Base-by-base conservation (phyloP, 805 yeast species). In the Myxozyma kluyveri region DNA sequence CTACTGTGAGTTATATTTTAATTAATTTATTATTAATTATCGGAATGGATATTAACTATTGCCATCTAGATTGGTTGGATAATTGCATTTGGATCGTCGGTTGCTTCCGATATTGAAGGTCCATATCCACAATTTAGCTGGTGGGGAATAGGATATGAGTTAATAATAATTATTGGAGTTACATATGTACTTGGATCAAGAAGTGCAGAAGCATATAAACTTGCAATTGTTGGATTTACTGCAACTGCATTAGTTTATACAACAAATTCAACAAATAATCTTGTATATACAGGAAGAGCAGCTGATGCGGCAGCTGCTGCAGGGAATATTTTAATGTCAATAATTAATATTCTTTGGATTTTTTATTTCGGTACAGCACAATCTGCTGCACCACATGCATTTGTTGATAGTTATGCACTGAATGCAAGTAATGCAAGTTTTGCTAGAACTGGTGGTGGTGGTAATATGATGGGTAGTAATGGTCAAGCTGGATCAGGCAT, bases 61-160 rank as follows among this genome's bases (percentile, higher is more conserved):
- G 9, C 14, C 12, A 14, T 32, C 4, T 46, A 63, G 64, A 75
- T 88, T 23, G 80, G 96, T 14, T 91, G 98, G 98, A 73, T 88
- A 52, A 79, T 93, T 45, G 87, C 96, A 7, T 76, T 93, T 49
- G 95, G 85, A 1, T 97, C 97, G 1, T 86, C 95, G 14, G 81
- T 86, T 18, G 82, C 86, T 1, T 67, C 81, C 4, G 74, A 74
- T 17, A 66, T 68, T 18, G 51, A 61, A 23, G 67, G 69, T 14
- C 59, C 69, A 4, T 88, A 84, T 65, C 96, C 97, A 1, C 79
- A 81, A 59, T 86, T 91, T 69, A 80, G 93, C 3, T 91, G 99
- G 99, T 93, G 99, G 99, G 96, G 95, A 1, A 68, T 93, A 4
- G 90, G 86, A 1, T 93, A 81, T 65, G 83, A 91, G 69, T 72